phyloP scores from a whole-genome alignment of 768 basidiomycete species.

The Rhodotorula babjevae region DNA sequence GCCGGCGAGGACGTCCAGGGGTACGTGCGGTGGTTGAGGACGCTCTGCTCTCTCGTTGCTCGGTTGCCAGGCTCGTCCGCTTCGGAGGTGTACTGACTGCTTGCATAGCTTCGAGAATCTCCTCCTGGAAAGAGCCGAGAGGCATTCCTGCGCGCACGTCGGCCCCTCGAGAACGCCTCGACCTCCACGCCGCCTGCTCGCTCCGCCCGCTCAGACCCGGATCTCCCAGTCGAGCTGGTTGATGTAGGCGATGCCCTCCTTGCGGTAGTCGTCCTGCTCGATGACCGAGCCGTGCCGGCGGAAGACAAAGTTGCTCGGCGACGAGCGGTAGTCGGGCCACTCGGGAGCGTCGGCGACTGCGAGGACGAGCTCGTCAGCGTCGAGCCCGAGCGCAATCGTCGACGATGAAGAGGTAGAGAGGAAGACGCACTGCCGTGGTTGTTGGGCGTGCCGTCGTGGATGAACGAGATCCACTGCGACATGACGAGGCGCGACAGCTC shows the following conservation, averaged over 20 bases:
- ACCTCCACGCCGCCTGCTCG: too few relatives aligned
- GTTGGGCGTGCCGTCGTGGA: constrained; percentile 32
- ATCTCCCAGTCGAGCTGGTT: not conserved
- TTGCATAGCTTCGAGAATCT: too few relatives aligned
- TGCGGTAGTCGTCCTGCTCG: constrained; percentile 18
- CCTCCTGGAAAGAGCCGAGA: too few relatives aligned
- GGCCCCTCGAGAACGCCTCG: too few relatives aligned
- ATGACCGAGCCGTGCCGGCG: constrained; percentile 9
- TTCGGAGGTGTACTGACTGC: too few relatives aligned
- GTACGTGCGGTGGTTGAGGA: too few relatives aligned
- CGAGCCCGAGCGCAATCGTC: not conserved
- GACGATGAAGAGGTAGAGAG: too few relatives aligned
- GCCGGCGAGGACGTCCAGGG: too few relatives aligned
- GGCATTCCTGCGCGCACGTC: too few relatives aligned
- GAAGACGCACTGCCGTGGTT: constrained; percentile 11
- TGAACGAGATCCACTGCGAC: constrained; percentile 32
- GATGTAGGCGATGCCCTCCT: constrained; percentile 16
- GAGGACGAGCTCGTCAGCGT: not conserved
- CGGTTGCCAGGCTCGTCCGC: too few relatives aligned
- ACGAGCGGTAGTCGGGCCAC: constrained; percentile 33
- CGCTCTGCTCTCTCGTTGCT: too few relatives aligned
- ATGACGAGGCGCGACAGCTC: constrained; percentile 27
- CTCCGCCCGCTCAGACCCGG: too few relatives aligned
- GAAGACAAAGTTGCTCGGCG: constrained; percentile 16
- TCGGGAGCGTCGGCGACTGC: constrained; percentile 14